Percentiles rank a stretch among this genome's conserved stretches.
Evolutionary conservation across 2,329 filamentous ascomycete genomes (phyloP).

Genomic region (Fusarium pilosicola): DNA sequence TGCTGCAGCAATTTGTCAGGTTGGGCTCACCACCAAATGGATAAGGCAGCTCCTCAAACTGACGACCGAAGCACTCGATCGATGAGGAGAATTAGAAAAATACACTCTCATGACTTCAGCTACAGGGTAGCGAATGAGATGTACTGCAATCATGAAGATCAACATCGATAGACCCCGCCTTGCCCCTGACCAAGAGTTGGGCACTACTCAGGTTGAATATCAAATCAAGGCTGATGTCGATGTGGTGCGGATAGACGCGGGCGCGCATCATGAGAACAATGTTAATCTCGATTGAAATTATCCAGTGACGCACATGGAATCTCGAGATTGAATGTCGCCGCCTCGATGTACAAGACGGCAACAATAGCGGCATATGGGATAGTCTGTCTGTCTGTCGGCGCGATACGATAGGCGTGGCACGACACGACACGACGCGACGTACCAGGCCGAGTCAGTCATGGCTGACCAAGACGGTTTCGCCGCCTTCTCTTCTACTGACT

Average conservation of each 20-base stretch:
- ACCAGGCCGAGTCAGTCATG: conserved; percentile 24
- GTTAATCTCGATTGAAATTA: conserved; percentile 34
- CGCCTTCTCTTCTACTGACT: conserved; percentile 14
- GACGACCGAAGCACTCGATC: not conserved
- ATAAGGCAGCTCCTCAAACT: not conserved
- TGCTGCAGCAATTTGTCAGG: not conserved
- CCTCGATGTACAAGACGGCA: conserved; percentile 7
- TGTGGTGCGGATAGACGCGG: conserved; percentile 6
- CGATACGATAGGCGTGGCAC: conserved; percentile 8
- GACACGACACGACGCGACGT: conserved; percentile 10
- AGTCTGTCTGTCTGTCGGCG: conserved; percentile 13
- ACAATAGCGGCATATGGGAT: conserved; percentile 24
- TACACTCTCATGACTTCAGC: not conserved
- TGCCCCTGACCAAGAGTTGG: conserved; percentile 28
- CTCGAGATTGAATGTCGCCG: conserved; percentile 16
- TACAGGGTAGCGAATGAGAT: conserved; percentile 27
- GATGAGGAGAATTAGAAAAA: conserved; percentile 1
- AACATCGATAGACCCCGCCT: conserved; percentile 15
- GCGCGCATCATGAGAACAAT: conserved; percentile 2
- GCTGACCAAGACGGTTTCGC: conserved; percentile 32
- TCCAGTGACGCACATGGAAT: conserved; percentile 24
- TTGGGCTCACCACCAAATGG: not conserved
- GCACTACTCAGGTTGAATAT: conserved; percentile 8
- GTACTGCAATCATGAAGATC: conserved; percentile 10
- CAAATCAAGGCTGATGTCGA: conserved; percentile 7